Base-by-base conservation (phyloP, 768 basidiomycete species). In the Boletus rufocinnamomeus region DNA sequence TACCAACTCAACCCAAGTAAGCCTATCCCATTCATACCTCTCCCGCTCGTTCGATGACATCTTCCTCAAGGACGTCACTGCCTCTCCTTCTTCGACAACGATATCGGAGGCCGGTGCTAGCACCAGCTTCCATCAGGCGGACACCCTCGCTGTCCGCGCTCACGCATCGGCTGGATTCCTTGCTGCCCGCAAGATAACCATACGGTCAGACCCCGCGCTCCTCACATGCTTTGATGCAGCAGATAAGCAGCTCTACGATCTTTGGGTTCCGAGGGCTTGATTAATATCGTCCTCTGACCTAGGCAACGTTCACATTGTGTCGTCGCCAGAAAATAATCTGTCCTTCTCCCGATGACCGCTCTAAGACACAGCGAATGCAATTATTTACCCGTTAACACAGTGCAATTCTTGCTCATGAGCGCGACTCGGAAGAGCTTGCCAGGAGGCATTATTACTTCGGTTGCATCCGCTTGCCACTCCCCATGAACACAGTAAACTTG, bases 231-330 rank as follows among this genome's bases (percentile, higher is more conserved):
- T 93, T 65, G 89, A 93, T 70, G 80, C 84, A 16, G 77, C 80
- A 25, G 91, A 93, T 73, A 85, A 80, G 74, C 87, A 91, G 63
- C 77, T 93, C 23, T 91, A 92, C 64, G 83, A 85, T 46, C 77
- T 92, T 11, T 93, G 91, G 91, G 87, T 78, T 30, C 86, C 88
- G 5, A 71, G 52, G 34, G 38, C 50, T 41, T 71, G 63, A 70
- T 21, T 32, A 27, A 35, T 21, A 19, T 6, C 27, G 25, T 38
- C 35, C 23, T 28, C 28, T 49, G 37, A 30, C 9, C 9, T 6
- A 50, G 17, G 14, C 3, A 32, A 40, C 5, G 45, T 41, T 11
- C 23, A 35, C 50, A 2, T 13, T n/a, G 44, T 32, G 40, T 44
- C 27, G 9, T 46, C 16, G n/a, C 38, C 9, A 13, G 54, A 58